phyloP scores from a whole-genome alignment of 192 early-diverging fungal genomes.

The Backusella macrospora region DNA sequence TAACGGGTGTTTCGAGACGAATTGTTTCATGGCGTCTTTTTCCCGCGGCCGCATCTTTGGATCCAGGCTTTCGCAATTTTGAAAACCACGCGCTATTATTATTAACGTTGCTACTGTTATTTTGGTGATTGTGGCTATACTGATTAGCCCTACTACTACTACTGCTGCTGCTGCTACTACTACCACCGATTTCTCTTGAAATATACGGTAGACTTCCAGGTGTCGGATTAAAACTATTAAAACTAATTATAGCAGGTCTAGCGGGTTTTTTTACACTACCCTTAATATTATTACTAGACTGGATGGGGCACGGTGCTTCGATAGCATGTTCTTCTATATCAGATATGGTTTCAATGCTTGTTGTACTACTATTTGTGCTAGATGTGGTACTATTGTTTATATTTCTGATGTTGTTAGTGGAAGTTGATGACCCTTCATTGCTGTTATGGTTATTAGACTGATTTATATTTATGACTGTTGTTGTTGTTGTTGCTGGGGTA shows the following conservation, averaged over 20 bases:
- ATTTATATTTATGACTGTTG: too few species aligned
- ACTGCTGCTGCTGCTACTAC: background rate
- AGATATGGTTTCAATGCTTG: background rate
- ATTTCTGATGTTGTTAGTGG: background rate
- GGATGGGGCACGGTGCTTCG: background rate
- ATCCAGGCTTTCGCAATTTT: conserved; percentile 7
- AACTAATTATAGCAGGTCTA: conserved; percentile 1
- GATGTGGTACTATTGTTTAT: background rate
- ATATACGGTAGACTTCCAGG: background rate
- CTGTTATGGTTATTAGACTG: background rate
- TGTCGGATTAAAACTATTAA: background rate
- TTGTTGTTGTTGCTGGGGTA: background rate
- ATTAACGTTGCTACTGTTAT: background rate
- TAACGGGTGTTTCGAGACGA: conserved; percentile 19
- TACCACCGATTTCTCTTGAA: background rate
- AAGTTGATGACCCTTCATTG: background rate
- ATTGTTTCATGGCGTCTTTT: conserved; percentile 10
- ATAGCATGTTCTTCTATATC: background rate
- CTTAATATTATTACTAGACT: background rate
- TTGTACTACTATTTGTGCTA: background rate
- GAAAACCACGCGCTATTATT: background rate
- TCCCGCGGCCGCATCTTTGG: background rate
- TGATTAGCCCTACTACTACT: background rate
- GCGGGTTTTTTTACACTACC: background rate
- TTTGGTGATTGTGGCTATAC: background rate